Base-by-base conservation (phyloP, 2,329 filamentous ascomycete species). In the Clonostachys solani region DNA sequence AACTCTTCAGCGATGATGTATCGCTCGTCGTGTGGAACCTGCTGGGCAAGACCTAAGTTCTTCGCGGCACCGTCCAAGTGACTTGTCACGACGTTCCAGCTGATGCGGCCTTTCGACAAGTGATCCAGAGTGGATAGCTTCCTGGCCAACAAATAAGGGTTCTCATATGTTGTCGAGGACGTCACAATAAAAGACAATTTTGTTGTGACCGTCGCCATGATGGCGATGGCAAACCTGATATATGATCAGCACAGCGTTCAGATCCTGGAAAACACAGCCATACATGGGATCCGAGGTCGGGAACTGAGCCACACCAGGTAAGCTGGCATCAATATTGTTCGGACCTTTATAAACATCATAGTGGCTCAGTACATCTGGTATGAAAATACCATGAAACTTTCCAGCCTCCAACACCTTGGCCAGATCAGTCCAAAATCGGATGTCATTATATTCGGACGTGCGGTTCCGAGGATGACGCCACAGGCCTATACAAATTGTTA, bases 61-160 rank as follows among this genome's bases (percentile, higher is more conserved):
- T 78, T 69, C 0, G 84, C 84, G 1, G 84, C 84, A 3, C 78
- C 83, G 55, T 87, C 81, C 2, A 87, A 72, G 53, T 86, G 87
- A 19, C 81, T 79, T 0, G 84, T 87, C 1, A 87, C 84, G 43
- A 88, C 79, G 64, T 67, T 67, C 64, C 63, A 67, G 10, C 59
- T 64, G 3, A 67, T 60, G 43, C 83, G 70, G n/a, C 83, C 83
- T 42, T 12, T 55, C 18, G 8, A 43, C 38, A 17, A 47, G 37
- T 68, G 65, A 47, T 68, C 64, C 12, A 68, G 52, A 0, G 63
- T 64, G 3, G 62, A 56, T 44, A 67, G 66, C 12, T 56, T 53
- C 19, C 64, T 51, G 2, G 66, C 66, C 13, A 69, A 49, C 0
- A 58, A 43, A 40, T 60, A 68, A 1, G 66, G 66, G 33, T 57